Base-by-base conservation (phyloP, 1,284 basidiomycete genomes). In the Pascua sp. region DNA sequence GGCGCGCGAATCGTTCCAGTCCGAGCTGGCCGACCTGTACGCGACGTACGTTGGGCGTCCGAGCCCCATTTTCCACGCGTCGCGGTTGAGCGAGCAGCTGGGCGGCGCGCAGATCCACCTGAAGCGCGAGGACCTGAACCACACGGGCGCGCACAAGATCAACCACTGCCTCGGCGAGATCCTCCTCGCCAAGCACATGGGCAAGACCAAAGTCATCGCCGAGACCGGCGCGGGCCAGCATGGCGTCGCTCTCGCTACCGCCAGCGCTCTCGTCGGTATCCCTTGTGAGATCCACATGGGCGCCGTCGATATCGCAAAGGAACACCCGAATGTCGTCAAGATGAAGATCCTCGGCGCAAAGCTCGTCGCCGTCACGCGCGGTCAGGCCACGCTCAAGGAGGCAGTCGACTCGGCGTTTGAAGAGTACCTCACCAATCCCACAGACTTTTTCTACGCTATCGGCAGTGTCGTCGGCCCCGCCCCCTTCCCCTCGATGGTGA, bases 201-300 rank as follows among this genome's bases (percentile, higher is more conserved):
- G 95, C 39, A 99, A 99, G 81, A 96, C 84, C 49, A 56, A 59
- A 48, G 55, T 99, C 71, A 98, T 98, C 65, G 94, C 95, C 48
- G 96, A 99, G 81, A 98, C 96, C 1, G 95, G 95, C 60, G 95
- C 96, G 0, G 96, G 96, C 17, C 95, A 98, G 76, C 96, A 99
- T 76, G 96, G 96, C 75, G 93, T 98, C 16, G 96, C 96, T 11
- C 98, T 95, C 48, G 96, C 96, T 0, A 98, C 95, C 4, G 96
- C 92, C 8, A 98, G 96, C 68, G 95, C 95, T 42, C 89, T 90
- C 67, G 98, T 98, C 70, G 94, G 91, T 11, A 73, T 98, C 80
- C 88, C 98, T 73, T 99, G 96, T 73, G 80, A 96, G 67, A 84
- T 99, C 66, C 98, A 95, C 80, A 98, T 99, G 95, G 96, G 96